Base-by-base conservation (phyloP, 1,284 basidiomycete species). In the Chiua sp. region DNA sequence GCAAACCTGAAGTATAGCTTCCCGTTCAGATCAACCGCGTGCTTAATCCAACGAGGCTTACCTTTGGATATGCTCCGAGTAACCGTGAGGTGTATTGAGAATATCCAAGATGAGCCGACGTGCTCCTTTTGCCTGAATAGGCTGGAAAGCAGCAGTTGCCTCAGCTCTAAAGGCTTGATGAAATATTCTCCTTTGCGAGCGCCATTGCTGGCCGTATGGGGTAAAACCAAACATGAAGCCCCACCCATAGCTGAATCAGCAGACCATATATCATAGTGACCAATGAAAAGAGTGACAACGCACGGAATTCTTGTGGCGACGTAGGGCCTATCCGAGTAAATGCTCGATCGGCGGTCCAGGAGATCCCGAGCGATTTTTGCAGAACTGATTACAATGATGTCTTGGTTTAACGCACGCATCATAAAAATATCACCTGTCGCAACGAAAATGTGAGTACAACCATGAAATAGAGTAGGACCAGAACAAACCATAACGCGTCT, bases 301-400 rank as follows among this genome's bases (percentile, higher is more conserved):
- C 28, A 72, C 71, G 61, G 59, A 22, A 69, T 66, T 53, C 23
- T 56, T 7, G 70, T 59, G 16, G 72, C 68, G 16, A 72, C 4
- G 51, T 61, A 53, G 6, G 69, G 70, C n/a, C 69, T 69, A n/a
- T 72, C 69, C 6, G 69, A 72, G 48, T 73, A 71, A 48, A 68
- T 57, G 22, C 44, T 44, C 8, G 70, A 71, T 16, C 72, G 59
- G 11, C 56, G 61, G 2, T 71, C 69, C 7, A 71, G 37, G 10
- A 71, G 71, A 1, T 72, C 68, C 37, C 63, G 59, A 22, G 65
- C 67, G 23, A 65, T 39, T 23, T 61, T 65, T 47, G 62, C 51
- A 7, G 70, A 70, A 47, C 42, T 63, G 7, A 72, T 63, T 3
- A 74, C 30, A 32, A 32, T 32, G 30, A 32, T 32, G 30, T 32